phyloP scores from a whole-genome alignment of 208 protist genomes.

The Trypanosoma cruzi region DNA sequence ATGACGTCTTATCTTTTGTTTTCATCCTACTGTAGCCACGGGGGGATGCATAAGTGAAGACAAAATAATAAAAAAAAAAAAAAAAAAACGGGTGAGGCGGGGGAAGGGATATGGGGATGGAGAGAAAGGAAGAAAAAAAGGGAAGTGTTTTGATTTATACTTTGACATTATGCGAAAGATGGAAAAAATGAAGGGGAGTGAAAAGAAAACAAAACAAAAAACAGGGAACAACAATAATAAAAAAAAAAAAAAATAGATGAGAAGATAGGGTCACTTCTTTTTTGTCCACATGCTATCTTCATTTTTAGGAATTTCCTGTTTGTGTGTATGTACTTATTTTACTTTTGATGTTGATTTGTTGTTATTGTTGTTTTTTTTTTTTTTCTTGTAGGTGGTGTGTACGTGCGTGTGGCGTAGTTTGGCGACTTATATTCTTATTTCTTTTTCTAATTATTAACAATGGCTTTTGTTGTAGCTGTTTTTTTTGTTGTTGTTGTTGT shows the following conservation, averaged over 20 bases:
- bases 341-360: not conserved
- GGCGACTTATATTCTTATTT: not conserved
- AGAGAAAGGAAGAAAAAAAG: conserved; percentile 8
- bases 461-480: conserved; percentile 18
- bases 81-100: not conserved
- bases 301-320: not conserved
- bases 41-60: conserved; percentile 5
- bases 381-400: too few species aligned
- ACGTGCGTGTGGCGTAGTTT: too few species aligned
- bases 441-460: too few species aligned
- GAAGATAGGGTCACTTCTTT: not conserved
- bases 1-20: too few species aligned
- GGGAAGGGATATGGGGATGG: not conserved
- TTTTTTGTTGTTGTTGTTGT: not conserved
- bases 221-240: not conserved
- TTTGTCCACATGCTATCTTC: not conserved
- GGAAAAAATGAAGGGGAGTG: not conserved
- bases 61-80: not conserved
- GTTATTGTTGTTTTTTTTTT: not conserved
- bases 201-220: too few species aligned
- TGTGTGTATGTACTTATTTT: not conserved
- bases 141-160: too few species aligned
- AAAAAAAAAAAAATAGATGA: conserved; percentile 1
- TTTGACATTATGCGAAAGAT: not conserved
- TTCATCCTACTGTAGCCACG: too few species aligned